A percentile compares a stretch with the other conserved stretches of the same genome.
phyloP scores from a whole-genome alignment of 2,329 filamentous ascomycete genomes.

The Sarocladiaceae sp. region DNA sequence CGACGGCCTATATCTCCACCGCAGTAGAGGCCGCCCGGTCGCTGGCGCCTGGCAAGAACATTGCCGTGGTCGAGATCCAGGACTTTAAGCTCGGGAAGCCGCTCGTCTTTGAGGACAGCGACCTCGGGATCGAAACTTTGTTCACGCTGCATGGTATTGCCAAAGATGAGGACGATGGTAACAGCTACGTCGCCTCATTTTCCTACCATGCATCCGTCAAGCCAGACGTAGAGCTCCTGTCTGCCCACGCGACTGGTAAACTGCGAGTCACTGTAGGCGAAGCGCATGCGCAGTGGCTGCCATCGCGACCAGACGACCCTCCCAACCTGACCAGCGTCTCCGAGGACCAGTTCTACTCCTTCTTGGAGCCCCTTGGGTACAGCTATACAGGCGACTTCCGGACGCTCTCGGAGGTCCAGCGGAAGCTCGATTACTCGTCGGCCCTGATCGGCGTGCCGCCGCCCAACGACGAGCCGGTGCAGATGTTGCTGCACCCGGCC shows the following conservation, averaged over 20 bases:
- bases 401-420: constrained; percentile 12
- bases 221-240: no score
- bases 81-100: background rate
- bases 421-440: constrained; percentile 12
- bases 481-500: constrained; percentile 25
- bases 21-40: constrained; percentile 12
- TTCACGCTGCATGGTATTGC: background rate
- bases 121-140: background rate
- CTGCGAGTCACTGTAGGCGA: no score
- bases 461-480: background rate
- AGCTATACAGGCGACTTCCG: constrained; percentile 13
- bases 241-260: no score
- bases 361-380: constrained; percentile 14
- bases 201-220: no score
- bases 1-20: constrained; percentile 11
- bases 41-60: background rate
- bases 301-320: background rate
- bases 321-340: background rate
- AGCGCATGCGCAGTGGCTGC: no score
- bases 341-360: background rate
- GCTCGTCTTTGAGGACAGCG: background rate
- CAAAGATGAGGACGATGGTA: no score
- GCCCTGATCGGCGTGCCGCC: no score
- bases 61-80: constrained; percentile 8
- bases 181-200: no score